phyloP scores from a whole-genome alignment of 2,329 filamentous ascomycete species.

The Epichloe sylvatica region DNA sequence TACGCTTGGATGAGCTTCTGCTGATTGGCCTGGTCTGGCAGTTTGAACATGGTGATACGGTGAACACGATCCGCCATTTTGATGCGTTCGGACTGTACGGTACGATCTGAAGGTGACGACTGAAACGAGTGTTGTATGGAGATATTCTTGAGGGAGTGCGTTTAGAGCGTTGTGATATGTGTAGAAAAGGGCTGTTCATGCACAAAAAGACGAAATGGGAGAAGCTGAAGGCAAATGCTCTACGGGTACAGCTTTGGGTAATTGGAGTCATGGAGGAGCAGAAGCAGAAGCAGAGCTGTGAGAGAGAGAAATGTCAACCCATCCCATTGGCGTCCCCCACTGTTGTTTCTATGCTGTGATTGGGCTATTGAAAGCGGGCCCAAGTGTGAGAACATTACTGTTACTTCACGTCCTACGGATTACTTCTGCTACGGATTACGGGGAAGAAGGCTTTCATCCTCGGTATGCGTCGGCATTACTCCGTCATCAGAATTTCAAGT shows the following conservation, averaged over 20 bases:
- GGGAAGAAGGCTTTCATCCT: no score
- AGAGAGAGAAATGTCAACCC: not conserved
- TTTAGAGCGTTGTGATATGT: not conserved
- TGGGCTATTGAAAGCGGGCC: not conserved
- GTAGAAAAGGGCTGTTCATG: not conserved
- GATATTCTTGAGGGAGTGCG: not conserved
- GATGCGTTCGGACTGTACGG: not conserved
- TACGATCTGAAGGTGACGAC: not conserved
- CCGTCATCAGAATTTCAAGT: no score
- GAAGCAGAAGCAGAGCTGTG: no score
- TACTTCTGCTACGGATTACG: no score
- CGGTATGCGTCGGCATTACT: no score
- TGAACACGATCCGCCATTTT: constrained; percentile 29
- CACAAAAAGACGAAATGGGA: not conserved
- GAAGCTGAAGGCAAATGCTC: no score
- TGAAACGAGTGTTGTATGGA: not conserved
- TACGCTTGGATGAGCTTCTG: constrained; percentile 31
- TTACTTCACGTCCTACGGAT: no score
- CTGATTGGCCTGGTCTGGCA: constrained; percentile 30
- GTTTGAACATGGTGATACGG: constrained; percentile 41
- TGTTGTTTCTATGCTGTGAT: not conserved
- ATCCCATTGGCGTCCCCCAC: not conserved
- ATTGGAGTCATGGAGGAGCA: no score
- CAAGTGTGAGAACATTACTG: no score
- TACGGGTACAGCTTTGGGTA: no score